Evolutionary conservation across 805 yeast genomes (phyloP), one percentile per base, ranked within the genome.

Genomic region (Zygosaccharomyces lentus): DNA sequence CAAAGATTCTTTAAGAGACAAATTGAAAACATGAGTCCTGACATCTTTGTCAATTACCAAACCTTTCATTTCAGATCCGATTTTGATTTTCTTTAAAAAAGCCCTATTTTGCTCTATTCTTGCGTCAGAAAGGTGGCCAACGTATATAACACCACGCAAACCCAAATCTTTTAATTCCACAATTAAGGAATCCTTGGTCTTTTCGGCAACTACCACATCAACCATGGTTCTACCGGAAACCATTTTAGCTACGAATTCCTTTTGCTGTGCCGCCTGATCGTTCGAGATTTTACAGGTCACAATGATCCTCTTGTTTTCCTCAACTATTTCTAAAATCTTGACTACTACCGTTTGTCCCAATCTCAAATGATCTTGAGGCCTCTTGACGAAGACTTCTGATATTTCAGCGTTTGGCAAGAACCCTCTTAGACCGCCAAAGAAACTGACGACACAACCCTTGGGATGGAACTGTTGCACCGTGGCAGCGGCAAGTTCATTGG

Each of bases 351-450:
- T 82, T 67, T 93, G 98, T 4, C 96, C 96, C 12, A 85, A 60
- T 53, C 80, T 81, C 55, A 91, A 75, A 64, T 83, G 84, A 54
- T 89, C 91, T 53, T 76, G 78, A 15, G 96, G 89, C 45, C 80
- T 78, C 42, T 73, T 75, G 32, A 90, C 93, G 62, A 77, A 87
- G 1, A 96, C 81, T 67, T 93, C 98, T 44, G 95, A 84, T 57
- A 93, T 86, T 69, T 93, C 98, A 45, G 82, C 72, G 53, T 82
- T 80, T 25, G 99, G 98, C 50, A 93, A 71, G 62, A 80, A 90
- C 0, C 89, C 99, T 53, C 74, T 78, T 35, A 87, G 64, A 43
- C 75, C 73, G 45, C 93, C 95, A 59, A 87, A 90, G 60, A 93
- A 89, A 12, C 89, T 78, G 6, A 93, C 80, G 36, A 89, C 69